Evolutionary conservation across 2,329 filamentous ascomycete genomes (phyloP).

Genomic region (Coleophoma cylindrospora): DNA sequence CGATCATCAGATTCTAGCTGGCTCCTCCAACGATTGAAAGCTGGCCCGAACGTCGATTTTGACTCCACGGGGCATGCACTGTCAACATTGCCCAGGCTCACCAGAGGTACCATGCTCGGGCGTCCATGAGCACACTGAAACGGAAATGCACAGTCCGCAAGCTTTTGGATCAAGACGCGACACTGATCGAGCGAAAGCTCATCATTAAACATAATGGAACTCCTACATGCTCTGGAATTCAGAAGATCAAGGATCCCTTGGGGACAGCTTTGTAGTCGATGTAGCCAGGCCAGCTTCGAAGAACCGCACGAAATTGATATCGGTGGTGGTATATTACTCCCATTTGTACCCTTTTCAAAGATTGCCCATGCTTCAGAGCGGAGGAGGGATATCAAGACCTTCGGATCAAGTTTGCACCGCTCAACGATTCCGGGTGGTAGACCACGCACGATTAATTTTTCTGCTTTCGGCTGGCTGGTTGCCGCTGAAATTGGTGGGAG

Average conservation of each 20-base stretch:
- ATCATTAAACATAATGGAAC: conserved; percentile 87
- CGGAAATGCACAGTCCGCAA: conserved; percentile 65
- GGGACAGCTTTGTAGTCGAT: conserved; percentile 65
- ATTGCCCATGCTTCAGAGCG: conserved; percentile 69
- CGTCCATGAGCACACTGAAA: conserved; percentile 82
- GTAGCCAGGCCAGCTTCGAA: conserved; percentile 44
- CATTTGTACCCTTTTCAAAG: conserved; percentile 4
- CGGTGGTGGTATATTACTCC: neutral
- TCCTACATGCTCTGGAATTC: conserved; percentile 71
- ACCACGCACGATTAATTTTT: conserved; percentile 41
- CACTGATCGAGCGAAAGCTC: conserved; percentile 54
- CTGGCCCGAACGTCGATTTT: neutral
- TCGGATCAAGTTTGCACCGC: conserved; percentile 68
- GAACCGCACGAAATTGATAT: conserved; percentile 7
- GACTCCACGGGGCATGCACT: neutral
- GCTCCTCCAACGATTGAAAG: neutral
- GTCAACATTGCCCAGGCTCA: conserved; percentile 39
- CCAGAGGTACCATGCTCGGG: conserved; percentile 59
- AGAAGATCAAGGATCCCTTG: conserved; percentile 70
- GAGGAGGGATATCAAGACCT: conserved; percentile 67
- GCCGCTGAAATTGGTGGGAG: neutral
- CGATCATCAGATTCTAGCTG: neutral
- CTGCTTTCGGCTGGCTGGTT: neutral
- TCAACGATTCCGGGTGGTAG: conserved; percentile 72
- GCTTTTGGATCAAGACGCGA: conserved; percentile 43